Conservation (phyloP, 371 early-diverging fungal genomes). For the Dichotomocladium elegans region DNA sequence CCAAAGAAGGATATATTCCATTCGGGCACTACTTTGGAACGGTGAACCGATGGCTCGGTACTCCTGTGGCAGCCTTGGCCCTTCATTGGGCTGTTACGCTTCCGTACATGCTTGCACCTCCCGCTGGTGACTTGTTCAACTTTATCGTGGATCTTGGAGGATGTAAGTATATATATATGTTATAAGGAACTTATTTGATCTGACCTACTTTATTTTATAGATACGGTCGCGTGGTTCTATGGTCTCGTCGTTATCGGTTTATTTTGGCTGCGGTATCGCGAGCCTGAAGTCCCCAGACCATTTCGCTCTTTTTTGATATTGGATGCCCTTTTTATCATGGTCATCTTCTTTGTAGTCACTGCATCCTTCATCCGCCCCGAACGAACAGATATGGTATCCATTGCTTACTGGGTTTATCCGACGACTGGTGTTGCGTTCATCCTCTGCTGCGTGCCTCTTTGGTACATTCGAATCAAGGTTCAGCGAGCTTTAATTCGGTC, state of each 20-base stretch:
- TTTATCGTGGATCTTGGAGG: neutral
- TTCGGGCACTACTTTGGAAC: constrained; percentile 7
- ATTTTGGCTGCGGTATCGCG: neutral
- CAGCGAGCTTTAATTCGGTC: neutral
- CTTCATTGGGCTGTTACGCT: neutral
- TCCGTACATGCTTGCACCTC: neutral
- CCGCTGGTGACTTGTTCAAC: neutral
- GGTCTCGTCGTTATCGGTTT: neutral
- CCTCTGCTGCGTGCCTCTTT: neutral
- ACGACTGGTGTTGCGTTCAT: neutral
- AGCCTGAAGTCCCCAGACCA: neutral
- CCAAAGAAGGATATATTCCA: constrained; percentile 13
- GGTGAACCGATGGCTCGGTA: neutral
- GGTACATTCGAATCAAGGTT: neutral
- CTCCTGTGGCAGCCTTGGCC: neutral
- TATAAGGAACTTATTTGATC: neutral
- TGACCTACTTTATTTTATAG: neutral
- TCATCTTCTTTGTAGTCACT: neutral
- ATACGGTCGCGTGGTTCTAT: neutral
- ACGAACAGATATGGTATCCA: neutral
- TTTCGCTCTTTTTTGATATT: neutral
- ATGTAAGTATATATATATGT: neutral
- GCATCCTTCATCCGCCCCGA: neutral
- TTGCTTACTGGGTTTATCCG: neutral
- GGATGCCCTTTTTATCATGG: neutral